Evolutionary conservation across 116 monocot species (phyloP), one percentile per base, ranked within the genome.

Genomic region (Papilionanthe hybrid): DNA sequence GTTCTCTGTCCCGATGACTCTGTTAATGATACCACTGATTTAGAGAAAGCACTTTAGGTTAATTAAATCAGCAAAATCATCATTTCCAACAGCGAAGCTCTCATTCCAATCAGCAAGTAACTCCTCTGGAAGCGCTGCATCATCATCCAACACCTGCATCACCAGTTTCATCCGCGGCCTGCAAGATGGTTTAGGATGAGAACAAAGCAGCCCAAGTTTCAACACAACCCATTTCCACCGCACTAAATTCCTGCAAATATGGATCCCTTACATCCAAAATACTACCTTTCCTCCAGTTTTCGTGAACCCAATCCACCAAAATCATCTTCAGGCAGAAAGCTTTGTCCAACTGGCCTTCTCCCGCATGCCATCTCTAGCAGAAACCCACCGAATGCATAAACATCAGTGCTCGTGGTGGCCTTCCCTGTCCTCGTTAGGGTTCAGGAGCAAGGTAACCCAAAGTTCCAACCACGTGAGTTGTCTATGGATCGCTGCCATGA

Each of bases 401-500:
- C 67, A 19, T 79, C 79, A 20, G 79, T 72, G 17, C 56, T 66
- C 2, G 78, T 66, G 0, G 79, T 79, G 4, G 63, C 63, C 79
- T 66, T 79, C 7, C 79, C 47, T 17, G 57, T 81, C 28, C 60
- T 43, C 19, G 76, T 25, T 1, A 81, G n/a, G n/a, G 81, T 58
- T 81, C 81, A 5, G 81, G 81, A 1, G 81, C 75, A 7, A 81
- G 23, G 30, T 81, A 81, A 7, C 81, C 81, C 13, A 44, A 17
- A 8, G 81, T 81, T 9, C 81, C 81, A 8, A 81, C 76, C 7
- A 81, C 75, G 15, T 44, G 30, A 12, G 79, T 79, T 10, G 67
- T 48, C 44, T 25, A 23, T 6, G 68, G 68, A 69, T 68, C 48
- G 25, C 18, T 68, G 22, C 67, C 79, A 28, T 67, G 79, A 3